Evolutionary conservation across 805 yeast genomes (phyloP), one percentile per base, ranked within the genome.

Genomic region (Naumovozyma dairenensis): DNA sequence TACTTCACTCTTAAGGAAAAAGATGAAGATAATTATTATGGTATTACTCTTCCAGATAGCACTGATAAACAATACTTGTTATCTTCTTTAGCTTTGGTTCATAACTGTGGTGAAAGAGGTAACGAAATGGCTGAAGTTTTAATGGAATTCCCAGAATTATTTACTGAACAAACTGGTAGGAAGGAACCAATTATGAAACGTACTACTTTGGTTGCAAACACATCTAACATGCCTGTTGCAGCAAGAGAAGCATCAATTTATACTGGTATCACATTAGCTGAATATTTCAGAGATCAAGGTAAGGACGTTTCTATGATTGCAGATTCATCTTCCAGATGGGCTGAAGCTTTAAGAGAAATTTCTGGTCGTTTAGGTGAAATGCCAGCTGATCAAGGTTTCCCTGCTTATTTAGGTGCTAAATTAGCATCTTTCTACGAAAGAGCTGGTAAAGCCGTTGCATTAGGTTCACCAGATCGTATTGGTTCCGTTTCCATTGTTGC

Each of bases 371-470:
- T 92, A 62, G 99, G 98, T 67, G 99, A 92, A 72, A 92, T 92
- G 99, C 99, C 99, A 60, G 99, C 99, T 42, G 99, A 92, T 67
- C 98, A 93, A 72, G 99, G 99, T 72, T 92, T 87, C 92, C 99
- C 99, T 42, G 99, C 99, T 33, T 92, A 92, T 62, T 72, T 92
- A 62, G 98, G 98, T 69, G 96, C 99, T 34, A 92, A 92, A 62
- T 74, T 92, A 54, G 97, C 99, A 37, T 89, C 97, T 36, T 92
- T 92, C 76, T 92, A 92, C 66, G 99, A 92, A 70, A 85, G 99
- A 71, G 99, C 99, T 30, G 99, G 99, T 68, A 85, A 81, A 61
- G 94, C 95, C 29, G 71, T 79, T 52, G 89, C 95, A 3, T 71
- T 92, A 40, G 99, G 99, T 56, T 84, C 94, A 39, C 99, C 99